Evolutionary conservation across 257 asterid species (phyloP).

Genomic region (Euphrasia confusa): DNA sequence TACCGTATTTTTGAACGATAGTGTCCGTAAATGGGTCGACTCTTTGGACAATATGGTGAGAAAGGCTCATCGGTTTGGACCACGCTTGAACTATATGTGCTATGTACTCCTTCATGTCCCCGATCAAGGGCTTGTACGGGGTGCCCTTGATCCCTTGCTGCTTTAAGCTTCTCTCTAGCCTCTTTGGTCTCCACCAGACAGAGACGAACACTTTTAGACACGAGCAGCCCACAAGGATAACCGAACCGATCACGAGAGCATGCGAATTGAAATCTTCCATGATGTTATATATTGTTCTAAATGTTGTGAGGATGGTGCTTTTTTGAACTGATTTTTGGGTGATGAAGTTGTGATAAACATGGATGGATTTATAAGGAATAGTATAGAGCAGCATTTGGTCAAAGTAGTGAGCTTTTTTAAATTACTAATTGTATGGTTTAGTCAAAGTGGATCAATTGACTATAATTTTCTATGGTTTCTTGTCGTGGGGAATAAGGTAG

Average conservation of each 20-base stretch:
- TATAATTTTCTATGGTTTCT: not conserved
- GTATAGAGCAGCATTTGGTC: slow-evolving; percentile 1
- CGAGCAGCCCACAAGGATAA: slow-evolving; percentile 22
- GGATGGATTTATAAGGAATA: slow-evolving; percentile 13
- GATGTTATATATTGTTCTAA: not conserved
- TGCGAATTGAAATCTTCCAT: slow-evolving; percentile 30
- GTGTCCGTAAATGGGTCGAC: slow-evolving; percentile 46
- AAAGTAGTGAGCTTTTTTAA: not conserved
- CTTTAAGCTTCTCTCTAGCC: slow-evolving; percentile 35
- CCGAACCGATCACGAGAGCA: slow-evolving; percentile 23
- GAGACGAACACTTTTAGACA: slow-evolving; percentile 25
- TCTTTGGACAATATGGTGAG: slow-evolving; percentile 37
- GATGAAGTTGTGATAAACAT: not conserved
- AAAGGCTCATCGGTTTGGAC: slow-evolving; percentile 47
- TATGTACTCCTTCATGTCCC: slow-evolving; percentile 40
- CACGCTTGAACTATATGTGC: slow-evolving; percentile 39
- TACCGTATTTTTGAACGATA: slow-evolving; percentile 43
- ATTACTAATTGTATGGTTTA: not conserved
- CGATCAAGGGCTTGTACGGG: slow-evolving; percentile 37
- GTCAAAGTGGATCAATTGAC: not conserved
- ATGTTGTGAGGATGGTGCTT: not conserved
- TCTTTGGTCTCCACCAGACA: slow-evolving; percentile 45
- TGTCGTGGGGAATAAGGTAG: slow-evolving; percentile 23
- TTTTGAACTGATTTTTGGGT: not conserved
- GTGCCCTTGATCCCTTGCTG: slow-evolving; percentile 44